These are phyloP conservation scores for Cercophora sp. DNA, from an alignment of 495 filamentous ascomycete genomes.

Conservation along the genomic window DNA sequence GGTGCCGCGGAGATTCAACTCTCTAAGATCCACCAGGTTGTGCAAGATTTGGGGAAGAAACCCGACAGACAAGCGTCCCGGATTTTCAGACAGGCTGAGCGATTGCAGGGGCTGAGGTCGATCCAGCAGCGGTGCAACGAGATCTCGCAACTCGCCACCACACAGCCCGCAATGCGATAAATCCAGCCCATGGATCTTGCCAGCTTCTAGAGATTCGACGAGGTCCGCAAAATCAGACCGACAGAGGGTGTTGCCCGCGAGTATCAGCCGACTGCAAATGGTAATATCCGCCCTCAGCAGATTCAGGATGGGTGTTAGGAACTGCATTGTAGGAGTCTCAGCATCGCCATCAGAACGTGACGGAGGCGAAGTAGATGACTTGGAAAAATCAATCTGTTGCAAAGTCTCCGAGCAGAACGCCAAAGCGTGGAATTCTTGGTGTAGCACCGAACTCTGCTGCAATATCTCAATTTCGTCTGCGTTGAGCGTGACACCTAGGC, in stretches of 20 bases:
- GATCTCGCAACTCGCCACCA: conserved; percentile 21
- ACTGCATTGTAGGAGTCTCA: conserved; percentile 19
- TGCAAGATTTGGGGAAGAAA: conserved; percentile 21
- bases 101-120: conserved; percentile 21
- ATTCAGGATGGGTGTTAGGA: conserved; percentile 30
- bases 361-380: conserved; percentile 24
- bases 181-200: conserved; percentile 26
- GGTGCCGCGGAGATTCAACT: conserved; percentile 76
- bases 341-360: not conserved
- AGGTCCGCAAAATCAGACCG: conserved; percentile 19
- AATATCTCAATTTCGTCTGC: conserved; percentile 35
- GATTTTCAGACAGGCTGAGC: conserved; percentile 68
- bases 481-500: conserved; percentile 24
- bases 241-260: conserved; percentile 23
- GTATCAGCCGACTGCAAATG: conserved; percentile 28
- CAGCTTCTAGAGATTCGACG: conserved; percentile 27
- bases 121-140: conserved; percentile 43
- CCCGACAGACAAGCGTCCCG: conserved; percentile 59
- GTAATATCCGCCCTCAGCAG: conserved; percentile 26
- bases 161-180: conserved; percentile 28
- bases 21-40: conserved; percentile 21
- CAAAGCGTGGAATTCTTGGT: conserved; percentile 47
- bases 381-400: conserved; percentile 41
- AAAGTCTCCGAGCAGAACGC: conserved; percentile 42
- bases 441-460: conserved; percentile 35